Evolutionary conservation across 441 rosid species (phyloP), one percentile per base, ranked within the genome.

Genomic region (Populus trichocarpa): DNA sequence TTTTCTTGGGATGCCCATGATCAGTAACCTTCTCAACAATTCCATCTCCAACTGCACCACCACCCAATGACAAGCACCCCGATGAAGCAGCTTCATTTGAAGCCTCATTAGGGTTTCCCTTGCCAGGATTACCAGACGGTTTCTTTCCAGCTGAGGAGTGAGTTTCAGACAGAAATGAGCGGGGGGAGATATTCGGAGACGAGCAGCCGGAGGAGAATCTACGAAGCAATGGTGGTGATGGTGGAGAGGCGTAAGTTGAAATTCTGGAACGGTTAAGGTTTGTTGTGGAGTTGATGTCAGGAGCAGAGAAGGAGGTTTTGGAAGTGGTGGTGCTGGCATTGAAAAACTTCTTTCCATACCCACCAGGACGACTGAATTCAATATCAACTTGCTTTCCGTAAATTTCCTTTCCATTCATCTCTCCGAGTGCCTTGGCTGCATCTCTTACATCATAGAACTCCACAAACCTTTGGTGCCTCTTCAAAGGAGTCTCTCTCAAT

Each of bases 291-390:
- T 22, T 25, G 11, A 23, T 3, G 66, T 4, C 13, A 22, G 66
- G 66, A 22, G 66, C 23, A 30, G 66, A 4, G 42, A n/a, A 42
- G 59, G 22, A 22, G 30, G 10, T 73, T 22, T 77, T 70, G 40
- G 73, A 25, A 22, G 38, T 36, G 0, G 33, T 40, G 28, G 30
- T 7, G 11, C 63, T 40, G 42, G 83, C 80, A 63, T 86, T 82
- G 78, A 85, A 85, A 83, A 90, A 88, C 84, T 83, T 95, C 81
- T 88, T 88, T 74, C 83, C 82, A 69, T 75, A 77, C 61, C 98
- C 98, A 28, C 96, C 98, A 3, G 98, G 97, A 14, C 98, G 90
- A 77, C 97, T 93, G 72, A 91, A 95, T 79, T 95, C 97, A 23
- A 95, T 90, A 16, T 90, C 90, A 38, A 93, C 86, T 20, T 81